Conservation (phyloP, 2,329 filamentous ascomycete genomes). For the Nemania sp. region DNA sequence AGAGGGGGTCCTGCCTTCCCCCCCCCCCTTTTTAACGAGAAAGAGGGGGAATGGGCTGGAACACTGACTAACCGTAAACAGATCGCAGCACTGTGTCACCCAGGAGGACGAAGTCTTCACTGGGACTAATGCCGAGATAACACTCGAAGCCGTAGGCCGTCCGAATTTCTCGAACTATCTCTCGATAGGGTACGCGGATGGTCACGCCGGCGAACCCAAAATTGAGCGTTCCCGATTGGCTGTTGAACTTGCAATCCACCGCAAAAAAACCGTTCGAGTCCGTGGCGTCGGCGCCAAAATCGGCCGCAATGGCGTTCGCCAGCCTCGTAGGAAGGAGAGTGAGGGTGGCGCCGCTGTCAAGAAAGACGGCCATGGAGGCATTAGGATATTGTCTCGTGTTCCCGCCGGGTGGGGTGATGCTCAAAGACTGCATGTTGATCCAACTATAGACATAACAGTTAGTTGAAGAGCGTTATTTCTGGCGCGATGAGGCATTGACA, state of each 20-base stretch:
- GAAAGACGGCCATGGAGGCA: conserved; percentile 59
- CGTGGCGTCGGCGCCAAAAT: conserved; percentile 50
- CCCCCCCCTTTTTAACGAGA: too few species aligned
- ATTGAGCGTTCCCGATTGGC: conserved; percentile 49
- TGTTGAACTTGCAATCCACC: conserved; percentile 51
- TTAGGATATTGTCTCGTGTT: conserved; percentile 43
- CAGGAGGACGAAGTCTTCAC: conserved; percentile 55
- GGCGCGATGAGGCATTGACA: not conserved
- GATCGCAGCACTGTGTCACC: conserved; percentile 63
- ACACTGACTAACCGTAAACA: conserved; percentile 50
- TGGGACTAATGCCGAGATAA: conserved; percentile 56
- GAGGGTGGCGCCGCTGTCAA: conserved; percentile 73
- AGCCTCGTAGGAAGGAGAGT: conserved; percentile 66
- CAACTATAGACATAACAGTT: conserved; percentile 41
- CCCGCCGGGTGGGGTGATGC: conserved; percentile 46
- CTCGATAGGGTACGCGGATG: conserved; percentile 54
- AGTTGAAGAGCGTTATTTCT: too few species aligned
- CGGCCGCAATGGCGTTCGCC: conserved; percentile 52
- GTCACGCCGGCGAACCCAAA: conserved; percentile 55
- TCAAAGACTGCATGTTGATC: conserved; percentile 53
- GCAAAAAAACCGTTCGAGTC: conserved; percentile 51
- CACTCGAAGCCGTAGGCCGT: conserved; percentile 43
- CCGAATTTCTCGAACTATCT: conserved; percentile 50
- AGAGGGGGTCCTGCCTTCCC: too few species aligned
- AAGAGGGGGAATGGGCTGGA: not conserved